phyloP scores from a whole-genome alignment of 2,329 filamentous ascomycete species.

The Botrytis sinoallii region DNA sequence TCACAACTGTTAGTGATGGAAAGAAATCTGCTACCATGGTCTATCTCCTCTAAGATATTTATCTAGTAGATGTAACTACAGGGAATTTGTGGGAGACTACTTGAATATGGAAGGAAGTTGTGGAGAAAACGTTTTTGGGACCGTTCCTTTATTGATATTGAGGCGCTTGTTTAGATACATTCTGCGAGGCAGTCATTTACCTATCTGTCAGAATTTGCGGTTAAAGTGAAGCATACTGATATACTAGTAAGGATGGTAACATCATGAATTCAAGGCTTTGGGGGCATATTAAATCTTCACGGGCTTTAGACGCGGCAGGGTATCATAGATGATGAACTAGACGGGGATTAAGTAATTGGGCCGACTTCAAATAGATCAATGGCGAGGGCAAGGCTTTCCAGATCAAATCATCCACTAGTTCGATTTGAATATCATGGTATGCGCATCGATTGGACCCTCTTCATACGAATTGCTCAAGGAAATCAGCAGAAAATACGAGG shows the following conservation, averaged over 20 bases:
- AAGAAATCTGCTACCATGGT: neutral
- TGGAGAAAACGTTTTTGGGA: neutral
- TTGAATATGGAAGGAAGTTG: neutral
- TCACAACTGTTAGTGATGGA: neutral
- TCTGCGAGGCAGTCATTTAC: neutral
- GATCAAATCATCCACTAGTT: neutral
- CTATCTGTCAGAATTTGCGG: neutral
- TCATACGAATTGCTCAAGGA: neutral
- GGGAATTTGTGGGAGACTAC: neutral
- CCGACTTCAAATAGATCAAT: neutral
- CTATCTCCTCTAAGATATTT: neutral
- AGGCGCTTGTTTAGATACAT: conserved; percentile 1
- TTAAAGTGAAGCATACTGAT: conserved; percentile 3
- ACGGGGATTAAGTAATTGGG: conserved; percentile 15
- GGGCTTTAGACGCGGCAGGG: conserved; percentile 7
- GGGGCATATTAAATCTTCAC: conserved; percentile 1
- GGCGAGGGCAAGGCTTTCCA: neutral
- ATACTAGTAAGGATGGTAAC: neutral
- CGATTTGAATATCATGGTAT: conserved; percentile 7
- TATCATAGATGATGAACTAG: neutral
- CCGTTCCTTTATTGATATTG: neutral
- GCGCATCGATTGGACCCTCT: neutral
- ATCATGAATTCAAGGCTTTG: neutral
- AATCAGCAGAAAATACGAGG: conserved; percentile 2
- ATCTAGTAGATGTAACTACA: neutral